These are phyloP conservation scores for Gnomoniopsis smithogilvyi DNA, from an alignment of 2,329 filamentous ascomycete genomes.

Conservation along the genomic window DNA sequence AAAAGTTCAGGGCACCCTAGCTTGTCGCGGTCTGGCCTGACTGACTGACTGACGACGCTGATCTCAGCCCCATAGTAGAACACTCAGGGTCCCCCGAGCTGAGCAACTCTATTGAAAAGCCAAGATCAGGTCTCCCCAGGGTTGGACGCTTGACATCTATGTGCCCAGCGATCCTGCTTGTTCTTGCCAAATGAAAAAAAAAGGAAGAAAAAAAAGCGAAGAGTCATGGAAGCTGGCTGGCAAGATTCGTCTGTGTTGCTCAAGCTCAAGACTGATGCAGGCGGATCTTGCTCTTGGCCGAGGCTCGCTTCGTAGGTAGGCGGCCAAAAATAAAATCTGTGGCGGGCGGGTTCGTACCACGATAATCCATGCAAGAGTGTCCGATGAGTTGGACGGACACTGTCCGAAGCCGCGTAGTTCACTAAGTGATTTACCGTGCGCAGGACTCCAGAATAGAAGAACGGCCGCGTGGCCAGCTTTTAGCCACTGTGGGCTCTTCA, in stretches of 20 bases:
- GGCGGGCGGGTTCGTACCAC: slow-evolving; percentile 4
- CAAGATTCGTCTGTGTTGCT: neutral
- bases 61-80: neutral
- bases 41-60: neutral
- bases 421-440: neutral
- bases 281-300: neutral
- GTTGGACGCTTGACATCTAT: neutral
- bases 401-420: neutral
- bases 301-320: neutral
- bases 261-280: neutral
- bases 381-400: neutral
- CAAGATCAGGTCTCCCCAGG: neutral
- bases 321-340: slow-evolving; percentile 16
- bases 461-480: slow-evolving; percentile 13
- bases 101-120: neutral
- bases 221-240: too few species aligned
- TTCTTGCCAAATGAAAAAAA: too few species aligned
- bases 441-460: neutral
- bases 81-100: neutral
- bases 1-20: neutral
- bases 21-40: neutral
- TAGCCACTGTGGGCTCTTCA: neutral
- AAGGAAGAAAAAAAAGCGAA: too few species aligned
- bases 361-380: neutral
- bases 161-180: neutral